These are phyloP conservation scores for Aspergillus aculeatus DNA, from an alignment of 2,329 filamentous ascomycete genomes.

Conservation along the genomic window DNA sequence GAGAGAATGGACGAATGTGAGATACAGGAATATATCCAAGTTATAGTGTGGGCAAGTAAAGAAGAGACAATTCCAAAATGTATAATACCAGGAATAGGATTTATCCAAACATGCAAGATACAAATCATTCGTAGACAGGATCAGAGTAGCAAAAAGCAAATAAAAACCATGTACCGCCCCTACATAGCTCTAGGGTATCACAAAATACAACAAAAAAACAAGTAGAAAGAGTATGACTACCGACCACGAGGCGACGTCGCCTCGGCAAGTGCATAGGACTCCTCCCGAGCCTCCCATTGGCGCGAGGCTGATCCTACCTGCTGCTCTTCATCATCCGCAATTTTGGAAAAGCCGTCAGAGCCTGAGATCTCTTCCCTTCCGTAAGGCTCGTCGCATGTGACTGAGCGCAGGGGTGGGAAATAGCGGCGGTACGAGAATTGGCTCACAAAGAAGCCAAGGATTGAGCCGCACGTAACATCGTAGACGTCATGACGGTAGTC, in stretches of 20 bases:
- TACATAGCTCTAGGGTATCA: constrained; percentile 16
- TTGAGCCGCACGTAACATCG: constrained; percentile 57
- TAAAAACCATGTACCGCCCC: not conserved
- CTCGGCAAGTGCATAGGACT: constrained; percentile 27
- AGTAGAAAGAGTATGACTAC: constrained; percentile 3
- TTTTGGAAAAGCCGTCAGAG: constrained; percentile 30
- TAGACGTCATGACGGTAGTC: constrained; percentile 66
- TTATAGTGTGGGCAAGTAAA: constrained; percentile 5
- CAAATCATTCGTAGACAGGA: not conserved
- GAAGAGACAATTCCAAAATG: not conserved
- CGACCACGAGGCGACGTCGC: constrained; percentile 9
- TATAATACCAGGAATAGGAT: not conserved
- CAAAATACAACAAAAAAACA: not conserved
- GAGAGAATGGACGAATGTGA: constrained; percentile 41
- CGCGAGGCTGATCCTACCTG: constrained; percentile 19
- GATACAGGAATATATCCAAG: constrained; percentile 18
- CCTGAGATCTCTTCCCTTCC: constrained; percentile 26
- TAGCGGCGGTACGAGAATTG: constrained; percentile 62
- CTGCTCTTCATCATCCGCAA: constrained; percentile 36
- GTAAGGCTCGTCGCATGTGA: constrained; percentile 54
- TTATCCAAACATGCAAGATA: not conserved
- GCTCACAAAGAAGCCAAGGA: constrained; percentile 55
- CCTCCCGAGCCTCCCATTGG: constrained; percentile 17
- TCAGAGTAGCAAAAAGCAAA: not conserved
- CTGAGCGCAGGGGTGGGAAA: constrained; percentile 54